phyloP scores from a whole-genome alignment of 306 rosid genomes.

The Canavalia gladiata region DNA sequence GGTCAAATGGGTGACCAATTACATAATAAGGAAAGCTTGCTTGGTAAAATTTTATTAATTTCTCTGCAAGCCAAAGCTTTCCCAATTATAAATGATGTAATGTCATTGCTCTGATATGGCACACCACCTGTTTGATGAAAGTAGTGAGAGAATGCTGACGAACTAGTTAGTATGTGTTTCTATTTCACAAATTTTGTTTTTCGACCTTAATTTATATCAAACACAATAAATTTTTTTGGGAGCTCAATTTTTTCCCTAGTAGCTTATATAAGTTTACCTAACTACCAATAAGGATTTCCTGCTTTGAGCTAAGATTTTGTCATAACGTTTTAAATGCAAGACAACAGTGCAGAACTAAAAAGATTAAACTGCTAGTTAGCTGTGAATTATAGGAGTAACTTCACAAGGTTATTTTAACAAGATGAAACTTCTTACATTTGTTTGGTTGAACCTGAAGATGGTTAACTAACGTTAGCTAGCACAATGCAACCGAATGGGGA shows the following conservation, averaged over 20 bases:
- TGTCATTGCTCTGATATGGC: neutral
- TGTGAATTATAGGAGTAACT: neutral
- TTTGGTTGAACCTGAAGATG: neutral
- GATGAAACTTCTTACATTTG: neutral
- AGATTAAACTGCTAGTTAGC: neutral
- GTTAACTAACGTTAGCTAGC: too few relatives aligned
- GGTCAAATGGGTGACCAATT: too few relatives aligned
- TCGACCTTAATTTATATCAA: neutral
- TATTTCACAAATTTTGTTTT: neutral
- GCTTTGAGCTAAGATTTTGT: neutral
- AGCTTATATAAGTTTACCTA: neutral
- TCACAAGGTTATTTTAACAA: neutral
- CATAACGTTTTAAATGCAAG: neutral
- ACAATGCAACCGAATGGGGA: neutral
- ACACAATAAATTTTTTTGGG: neutral
- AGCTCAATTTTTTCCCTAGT: neutral
- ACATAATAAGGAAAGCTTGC: too few relatives aligned
- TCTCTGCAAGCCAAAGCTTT: too few relatives aligned
- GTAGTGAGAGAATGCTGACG: neutral
- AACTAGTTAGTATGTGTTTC: neutral
- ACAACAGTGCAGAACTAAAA: neutral
- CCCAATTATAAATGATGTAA: too few relatives aligned
- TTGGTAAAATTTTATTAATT: too few relatives aligned
- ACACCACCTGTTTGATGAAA: constrained; percentile 11
- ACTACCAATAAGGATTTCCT: neutral